Conservation (phyloP, 2,329 filamentous ascomycete genomes). For the Fusarium globosum region DNA sequence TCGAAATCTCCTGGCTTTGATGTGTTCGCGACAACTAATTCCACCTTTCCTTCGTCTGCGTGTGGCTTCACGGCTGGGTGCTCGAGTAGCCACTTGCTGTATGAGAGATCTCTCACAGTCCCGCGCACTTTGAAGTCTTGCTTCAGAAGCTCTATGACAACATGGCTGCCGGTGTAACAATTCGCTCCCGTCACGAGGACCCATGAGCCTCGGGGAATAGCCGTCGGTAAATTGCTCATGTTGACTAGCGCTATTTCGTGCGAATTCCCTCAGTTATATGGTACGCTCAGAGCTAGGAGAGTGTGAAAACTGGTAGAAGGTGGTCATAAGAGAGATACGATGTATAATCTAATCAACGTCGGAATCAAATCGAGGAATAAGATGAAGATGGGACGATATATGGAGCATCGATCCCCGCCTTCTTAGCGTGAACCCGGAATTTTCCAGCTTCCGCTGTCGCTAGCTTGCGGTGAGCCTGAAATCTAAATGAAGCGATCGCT, state of each 20-base stretch:
- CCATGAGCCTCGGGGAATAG: slow-evolving; percentile 37
- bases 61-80: slow-evolving; percentile 19
- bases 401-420: neutral
- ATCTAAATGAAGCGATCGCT: slow-evolving; percentile 5
- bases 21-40: slow-evolving; percentile 35
- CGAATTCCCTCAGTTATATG: rapidly evolving
- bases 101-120: slow-evolving; percentile 26
- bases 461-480: slow-evolving; percentile 24
- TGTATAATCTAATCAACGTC: neutral
- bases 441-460: slow-evolving; percentile 1
- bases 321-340: neutral
- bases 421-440: neutral
- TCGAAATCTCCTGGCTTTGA: slow-evolving; percentile 28
- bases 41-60: slow-evolving; percentile 12
- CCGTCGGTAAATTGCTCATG: slow-evolving; percentile 20
- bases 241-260: rapidly evolving
- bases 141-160: slow-evolving; percentile 34
- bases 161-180: slow-evolving; percentile 36
- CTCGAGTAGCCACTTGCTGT: slow-evolving; percentile 32
- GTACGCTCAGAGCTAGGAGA: no score
- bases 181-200: slow-evolving; percentile 39
- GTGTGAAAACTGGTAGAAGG: rapidly evolving
- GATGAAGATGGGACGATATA: slow-evolving; percentile 7
- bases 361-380: neutral
- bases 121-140: slow-evolving; percentile 38